Base-by-base conservation (phyloP, 2,329 filamentous ascomycete species). In the Botrytis sinoallii region DNA sequence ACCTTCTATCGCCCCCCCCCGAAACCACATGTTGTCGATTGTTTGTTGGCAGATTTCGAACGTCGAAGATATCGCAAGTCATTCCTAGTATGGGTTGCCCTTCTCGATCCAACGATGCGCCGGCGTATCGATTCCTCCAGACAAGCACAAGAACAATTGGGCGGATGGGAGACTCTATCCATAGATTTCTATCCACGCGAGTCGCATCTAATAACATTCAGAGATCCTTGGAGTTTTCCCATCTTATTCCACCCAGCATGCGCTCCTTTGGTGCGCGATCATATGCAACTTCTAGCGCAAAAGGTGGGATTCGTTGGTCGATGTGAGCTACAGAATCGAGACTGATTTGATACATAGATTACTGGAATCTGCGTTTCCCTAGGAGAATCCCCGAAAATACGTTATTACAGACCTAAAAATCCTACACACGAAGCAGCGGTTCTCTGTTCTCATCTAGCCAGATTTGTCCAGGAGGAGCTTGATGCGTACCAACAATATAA, bases 181-280 rank as follows among this genome's bases (percentile, higher is more conserved):
- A 89, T 97, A 81, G 93, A 98, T 82, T 99, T 92, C 82, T 95
- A 90, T 81, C 95, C 96, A 9, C 90, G 94, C 80, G 96, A 99
- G 84, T 96, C 95, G 10, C 93, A 97, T 79, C 85, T 99, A 59
- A 86, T 98, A 78, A 97, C 94, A 0, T 98, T 99, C 80, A 88
- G 93, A 80, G 95, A 99, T 81, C 95, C 96, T 1, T 97, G 92
- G 91, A 98, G 95, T 83, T 99, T 99, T 80, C 94, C 94, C 0
- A 88, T 95, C 70, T 86, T 99, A 74, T 99, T 92, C 84, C 95
- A 99, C 81, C 95, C 95, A 1, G 89, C 88, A 71, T 98, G 96
- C 84, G 97, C 97, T 82, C 88, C 90, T 76, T 85, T 98, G 61
- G 92, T 99, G 59, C 89, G 91, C 67, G 87, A 88, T 72, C 95